These are phyloP conservation scores for Comarum palustre DNA, from an alignment of 306 rosid species.

Conservation along the genomic window DNA sequence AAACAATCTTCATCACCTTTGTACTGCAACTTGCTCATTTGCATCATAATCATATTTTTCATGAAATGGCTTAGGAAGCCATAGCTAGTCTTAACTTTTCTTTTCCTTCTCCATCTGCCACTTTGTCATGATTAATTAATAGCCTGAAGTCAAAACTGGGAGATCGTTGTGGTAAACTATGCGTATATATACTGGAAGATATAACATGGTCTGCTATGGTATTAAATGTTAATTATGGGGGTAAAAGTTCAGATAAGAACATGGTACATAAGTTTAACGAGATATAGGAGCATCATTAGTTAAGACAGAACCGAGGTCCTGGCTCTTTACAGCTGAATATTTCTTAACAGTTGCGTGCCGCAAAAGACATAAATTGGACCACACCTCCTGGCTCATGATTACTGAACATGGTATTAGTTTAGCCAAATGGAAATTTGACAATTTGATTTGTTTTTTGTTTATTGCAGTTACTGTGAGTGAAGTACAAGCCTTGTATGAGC, in stretches of 20 bases:
- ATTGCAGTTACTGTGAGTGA: slow-evolving; percentile 69
- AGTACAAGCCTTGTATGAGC: slow-evolving; percentile 75
- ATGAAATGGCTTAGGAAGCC: slow-evolving; percentile 4
- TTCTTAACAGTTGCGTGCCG: not conserved
- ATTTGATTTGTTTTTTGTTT: slow-evolving; percentile 4
- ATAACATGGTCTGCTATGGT: not conserved
- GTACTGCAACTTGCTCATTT: slow-evolving; percentile 26
- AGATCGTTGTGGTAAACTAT: not conserved
- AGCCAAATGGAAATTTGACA: slow-evolving; percentile 1
- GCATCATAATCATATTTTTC: slow-evolving; percentile 1
- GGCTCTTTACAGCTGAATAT: not conserved
- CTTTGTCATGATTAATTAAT: not conserved
- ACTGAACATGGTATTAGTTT: not conserved
- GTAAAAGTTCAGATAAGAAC: not conserved
- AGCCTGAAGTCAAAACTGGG: not conserved
- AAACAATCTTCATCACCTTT: slow-evolving; percentile 41
- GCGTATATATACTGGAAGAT: not conserved
- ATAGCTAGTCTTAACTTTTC: not conserved
- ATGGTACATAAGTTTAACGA: not conserved
- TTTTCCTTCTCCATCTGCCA: slow-evolving; percentile 1
- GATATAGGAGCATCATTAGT: not conserved
- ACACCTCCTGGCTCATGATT: not conserved
- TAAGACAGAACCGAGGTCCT: not conserved
- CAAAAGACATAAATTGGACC: not conserved
- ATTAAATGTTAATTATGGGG: not conserved